Evolutionary conservation across 768 basidiomycete species (phyloP), one percentile per base, ranked within the genome.

Genomic region (Podaxis sp.): DNA sequence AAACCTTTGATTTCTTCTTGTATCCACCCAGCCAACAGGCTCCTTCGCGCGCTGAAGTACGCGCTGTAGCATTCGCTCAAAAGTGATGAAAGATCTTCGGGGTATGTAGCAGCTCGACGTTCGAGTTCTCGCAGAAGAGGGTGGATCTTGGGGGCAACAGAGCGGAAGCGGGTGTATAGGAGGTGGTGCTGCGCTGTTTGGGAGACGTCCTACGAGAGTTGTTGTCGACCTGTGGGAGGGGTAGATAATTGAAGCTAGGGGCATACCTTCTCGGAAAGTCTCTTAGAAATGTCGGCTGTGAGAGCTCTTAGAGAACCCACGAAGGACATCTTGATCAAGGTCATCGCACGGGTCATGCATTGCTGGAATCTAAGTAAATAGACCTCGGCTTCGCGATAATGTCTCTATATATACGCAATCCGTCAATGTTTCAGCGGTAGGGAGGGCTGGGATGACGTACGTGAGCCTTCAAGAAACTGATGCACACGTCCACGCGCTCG

Each of bases 341-440:
- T 98, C 96, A 98, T 98, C 9, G 94, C 91, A 27, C 97, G 87
- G 0, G 94, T 97, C 85, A 98, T 90, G 72, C 97, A 99, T 74
- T 99, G 97, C 70, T 97, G 96, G 75, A 96, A 98, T 24, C 97
- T 88, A 33, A 99, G 82, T n/a, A 97, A 79, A 73, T 97, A 98
- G 19, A 99, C 79, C 68, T 98, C 94, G 7, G 94, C 88, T 77
- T 98, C 97, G 66, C 84, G 84, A 76, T 89, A 99, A 72, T 95
- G 88, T 65, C 93, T 85, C 95, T 98, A 11, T n/a, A 68, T 17
- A 56, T 11, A 27, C 55, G 12, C 22, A 25, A 57, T 57, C n/a
- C 52, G 38, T 9, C 2, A 61, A 59, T 13, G 3, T 8, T 17
- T 9, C 8, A 46, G 15, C 9, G 1, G 43, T 29, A 47, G 9